phyloP scores from a whole-genome alignment of 805 yeast species.

The Yarrowia bubula region DNA sequence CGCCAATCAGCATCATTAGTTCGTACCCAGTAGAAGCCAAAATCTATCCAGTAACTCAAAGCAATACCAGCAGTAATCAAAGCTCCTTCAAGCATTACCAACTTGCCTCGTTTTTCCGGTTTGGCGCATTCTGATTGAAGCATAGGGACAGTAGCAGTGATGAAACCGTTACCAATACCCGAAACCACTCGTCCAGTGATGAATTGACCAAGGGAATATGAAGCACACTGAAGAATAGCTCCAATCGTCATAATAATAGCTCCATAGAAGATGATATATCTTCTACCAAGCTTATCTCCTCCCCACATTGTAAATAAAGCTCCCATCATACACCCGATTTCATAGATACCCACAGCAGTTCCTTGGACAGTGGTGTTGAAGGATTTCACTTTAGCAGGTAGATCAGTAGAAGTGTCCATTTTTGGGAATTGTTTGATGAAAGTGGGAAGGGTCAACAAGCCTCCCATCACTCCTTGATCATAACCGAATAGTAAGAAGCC shows the following conservation, averaged over 20 bases:
- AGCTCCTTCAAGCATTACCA: constrained; percentile 69
- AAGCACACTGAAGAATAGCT: constrained; percentile 56
- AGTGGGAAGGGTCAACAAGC: background rate
- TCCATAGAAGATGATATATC: constrained; percentile 60
- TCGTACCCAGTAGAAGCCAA: constrained; percentile 51
- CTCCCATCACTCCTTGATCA: constrained; percentile 77
- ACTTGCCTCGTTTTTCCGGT: constrained; percentile 63
- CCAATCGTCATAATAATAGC: constrained; percentile 58
- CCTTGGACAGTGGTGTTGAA: constrained; percentile 5
- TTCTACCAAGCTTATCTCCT: constrained; percentile 67
- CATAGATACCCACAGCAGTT: constrained; percentile 39
- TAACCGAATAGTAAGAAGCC: constrained; percentile 55
- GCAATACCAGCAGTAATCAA: constrained; percentile 73
- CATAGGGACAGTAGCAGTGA: constrained; percentile 73
- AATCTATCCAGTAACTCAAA: constrained; percentile 52
- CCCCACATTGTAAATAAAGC: constrained; percentile 29
- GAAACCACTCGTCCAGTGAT: background rate
- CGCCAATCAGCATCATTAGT: constrained; percentile 65
- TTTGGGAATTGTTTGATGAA: background rate
- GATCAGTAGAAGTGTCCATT: background rate
- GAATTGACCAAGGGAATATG: constrained; percentile 46
- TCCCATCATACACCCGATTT: constrained; percentile 53
- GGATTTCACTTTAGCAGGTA: background rate
- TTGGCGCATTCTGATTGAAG: constrained; percentile 77
- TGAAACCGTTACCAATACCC: background rate